Conservation (phyloP, 768 basidiomycete genomes). For the Russula griseocarnosa region DNA sequence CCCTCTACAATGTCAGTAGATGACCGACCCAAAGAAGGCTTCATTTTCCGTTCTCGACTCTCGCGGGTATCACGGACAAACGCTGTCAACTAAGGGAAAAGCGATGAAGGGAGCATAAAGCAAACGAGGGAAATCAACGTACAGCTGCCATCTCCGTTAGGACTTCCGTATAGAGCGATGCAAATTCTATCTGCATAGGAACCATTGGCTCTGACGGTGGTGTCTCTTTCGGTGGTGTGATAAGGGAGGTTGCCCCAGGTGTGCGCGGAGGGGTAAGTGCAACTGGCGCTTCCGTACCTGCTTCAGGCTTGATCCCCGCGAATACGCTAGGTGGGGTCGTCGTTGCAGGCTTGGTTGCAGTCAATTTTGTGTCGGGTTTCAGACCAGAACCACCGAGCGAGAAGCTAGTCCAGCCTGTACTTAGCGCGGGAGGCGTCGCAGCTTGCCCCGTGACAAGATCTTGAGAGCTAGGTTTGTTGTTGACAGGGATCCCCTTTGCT, state of each 20-base stretch:
- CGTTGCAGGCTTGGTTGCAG: neutral
- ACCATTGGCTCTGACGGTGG: conserved; percentile 40
- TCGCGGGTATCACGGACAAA: conserved; percentile 40
- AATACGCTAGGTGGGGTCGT: neutral
- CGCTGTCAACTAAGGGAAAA: conserved; percentile 40
- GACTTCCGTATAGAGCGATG: conserved; percentile 45
- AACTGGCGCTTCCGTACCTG: neutral
- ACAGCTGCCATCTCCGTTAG: conserved; percentile 57
- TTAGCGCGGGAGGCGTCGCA: neutral
- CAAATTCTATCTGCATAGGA: conserved; percentile 67
- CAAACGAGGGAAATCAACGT: conserved; percentile 32
- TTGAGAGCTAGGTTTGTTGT: neutral
- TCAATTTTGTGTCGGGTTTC: conserved; percentile 3
- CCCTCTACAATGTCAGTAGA: conserved; percentile 48
- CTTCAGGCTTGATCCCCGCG: conserved; percentile 1
- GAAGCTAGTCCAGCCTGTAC: neutral
- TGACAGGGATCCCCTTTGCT: neutral
- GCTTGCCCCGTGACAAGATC: neutral
- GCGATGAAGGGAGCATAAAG: neutral
- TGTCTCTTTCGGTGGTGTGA: conserved; percentile 18
- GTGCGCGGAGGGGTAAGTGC: neutral
- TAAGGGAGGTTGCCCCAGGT: neutral
- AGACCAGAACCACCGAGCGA: neutral
- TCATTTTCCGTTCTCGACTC: conserved; percentile 33
- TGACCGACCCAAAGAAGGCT: conserved; percentile 35